Evolutionary conservation across 257 asterid species (phyloP), one percentile per base, ranked within the genome.

Genomic region (Ilex aquifolium): DNA sequence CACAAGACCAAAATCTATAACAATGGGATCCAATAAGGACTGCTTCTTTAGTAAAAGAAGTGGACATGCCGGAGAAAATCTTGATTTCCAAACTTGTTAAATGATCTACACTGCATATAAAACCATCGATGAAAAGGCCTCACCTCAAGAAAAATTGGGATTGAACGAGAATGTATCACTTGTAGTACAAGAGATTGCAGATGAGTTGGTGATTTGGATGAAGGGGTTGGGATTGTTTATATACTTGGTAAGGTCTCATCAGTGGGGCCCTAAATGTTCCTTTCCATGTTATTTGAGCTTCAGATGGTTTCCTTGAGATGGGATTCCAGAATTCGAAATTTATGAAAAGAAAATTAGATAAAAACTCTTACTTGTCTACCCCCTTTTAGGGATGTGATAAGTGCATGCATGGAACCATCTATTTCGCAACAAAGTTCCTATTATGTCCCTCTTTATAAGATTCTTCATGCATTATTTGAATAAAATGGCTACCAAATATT

Each of bases 161-260:
- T 46, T 46, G 11, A 14, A 30, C 7, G 6, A 39, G 27, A 39
- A 17, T 39, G 11, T 17, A n/a, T 61, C 16, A 30, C 29, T 50
- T 56, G 40, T 42, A 46, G 36, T 29, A 56, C 10, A 15, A 15
- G 46, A 7, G 44, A 10, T 60, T 52, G 71, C 56, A 60, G 56
- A 60, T 62, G 49, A 65, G 66, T 61, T 68, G 75, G 75, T 74
- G 89, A 73, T 54, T 64, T 77, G 63, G 71, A 64, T 65, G 76
- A 70, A 74, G 73, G 82, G 72, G 69, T 32, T 64, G 78, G 56
- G 72, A 60, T 55, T 76, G 77, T 56, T 68, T 86, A 77, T 79
- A 86, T 86, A 86, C 74, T 70, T 66, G 63, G 31, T 54, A 44
- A 73, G 53, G 15, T 57, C 64, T 54, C 64, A 56, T 36, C 51